phyloP scores from a whole-genome alignment of 805 yeast genomes.

The Scheffersomyces lignosus region DNA sequence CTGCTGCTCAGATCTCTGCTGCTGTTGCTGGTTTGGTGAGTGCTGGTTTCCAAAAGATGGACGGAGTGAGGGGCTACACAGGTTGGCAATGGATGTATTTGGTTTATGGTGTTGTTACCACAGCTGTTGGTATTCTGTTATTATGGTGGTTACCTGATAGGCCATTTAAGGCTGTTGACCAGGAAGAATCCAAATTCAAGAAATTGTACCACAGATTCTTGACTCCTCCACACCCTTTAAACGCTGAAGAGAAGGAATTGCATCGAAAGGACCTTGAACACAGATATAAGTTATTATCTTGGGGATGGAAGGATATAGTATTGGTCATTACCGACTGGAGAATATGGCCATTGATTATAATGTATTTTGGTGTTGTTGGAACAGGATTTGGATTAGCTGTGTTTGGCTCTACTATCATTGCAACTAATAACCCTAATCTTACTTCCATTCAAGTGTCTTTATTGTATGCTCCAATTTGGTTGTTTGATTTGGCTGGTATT shows the following conservation, averaged over 20 bases:
- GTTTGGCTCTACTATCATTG: conserved; percentile 77
- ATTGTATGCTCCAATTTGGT: conserved; percentile 87
- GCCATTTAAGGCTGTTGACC: conserved; percentile 39
- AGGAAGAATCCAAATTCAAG: conserved; percentile 13
- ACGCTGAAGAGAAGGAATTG: conserved; percentile 47
- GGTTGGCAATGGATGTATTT: conserved; percentile 91
- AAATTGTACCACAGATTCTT: conserved; percentile 23
- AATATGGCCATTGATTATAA: conserved; percentile 77
- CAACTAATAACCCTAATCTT: conserved; percentile 59
- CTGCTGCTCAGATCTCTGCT: conserved; percentile 90
- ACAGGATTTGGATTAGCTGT: conserved; percentile 86
- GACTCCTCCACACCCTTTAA: conserved; percentile 50
- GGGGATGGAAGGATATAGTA: conserved; percentile 62
- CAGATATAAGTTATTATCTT: conserved; percentile 46
- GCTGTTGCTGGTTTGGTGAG: conserved; percentile 85
- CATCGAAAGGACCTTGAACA: conserved; percentile 62
- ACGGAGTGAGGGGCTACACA: conserved; percentile 62
- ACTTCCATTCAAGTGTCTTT: conserved; percentile 70
- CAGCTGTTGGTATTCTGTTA: conserved; percentile 60
- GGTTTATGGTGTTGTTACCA: conserved; percentile 70
- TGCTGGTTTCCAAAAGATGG: conserved; percentile 87
- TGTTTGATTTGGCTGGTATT: conserved; percentile 78
- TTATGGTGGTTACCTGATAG: conserved; percentile 88
- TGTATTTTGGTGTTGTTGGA: conserved; percentile 93
- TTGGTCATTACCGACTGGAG: conserved; percentile 60